Conservation (phyloP, 805 yeast genomes). For the Candida schatavii region DNA sequence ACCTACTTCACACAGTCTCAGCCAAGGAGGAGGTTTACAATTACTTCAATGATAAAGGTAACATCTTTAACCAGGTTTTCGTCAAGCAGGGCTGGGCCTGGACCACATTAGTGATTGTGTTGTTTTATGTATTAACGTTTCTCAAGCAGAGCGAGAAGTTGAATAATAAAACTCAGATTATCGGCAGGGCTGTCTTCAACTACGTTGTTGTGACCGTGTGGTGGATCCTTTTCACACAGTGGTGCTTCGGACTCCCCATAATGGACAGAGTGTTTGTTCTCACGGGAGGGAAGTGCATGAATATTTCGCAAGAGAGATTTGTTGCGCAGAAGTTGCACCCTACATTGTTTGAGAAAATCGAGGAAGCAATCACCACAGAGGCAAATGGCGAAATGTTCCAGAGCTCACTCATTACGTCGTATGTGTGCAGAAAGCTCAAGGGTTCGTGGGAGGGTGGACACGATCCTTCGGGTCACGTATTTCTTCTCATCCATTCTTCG, state of each 20-base stretch:
- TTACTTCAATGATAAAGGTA: constrained; percentile 60
- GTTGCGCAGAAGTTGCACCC: constrained; percentile 7
- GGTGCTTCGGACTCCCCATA: constrained; percentile 79
- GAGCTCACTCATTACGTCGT: constrained; percentile 25
- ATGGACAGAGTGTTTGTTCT: constrained; percentile 80
- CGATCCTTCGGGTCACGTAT: constrained; percentile 95
- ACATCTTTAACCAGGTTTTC: constrained; percentile 66
- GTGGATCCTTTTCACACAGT: constrained; percentile 88
- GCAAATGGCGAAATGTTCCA: constrained; percentile 8
- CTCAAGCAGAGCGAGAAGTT: neutral
- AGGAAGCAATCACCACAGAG: neutral
- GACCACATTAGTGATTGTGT: constrained; percentile 48
- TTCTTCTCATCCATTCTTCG: constrained; percentile 66
- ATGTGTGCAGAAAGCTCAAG: constrained; percentile 42
- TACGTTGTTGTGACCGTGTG: constrained; percentile 61
- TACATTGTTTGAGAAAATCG: constrained; percentile 12
- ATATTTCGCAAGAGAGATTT: constrained; percentile 14
- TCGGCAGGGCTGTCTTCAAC: constrained; percentile 30
- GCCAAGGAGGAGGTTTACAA: constrained; percentile 46
- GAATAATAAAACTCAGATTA: neutral
- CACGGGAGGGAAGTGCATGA: constrained; percentile 80
- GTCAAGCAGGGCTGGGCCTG: constrained; percentile 94
- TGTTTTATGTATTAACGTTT: constrained; percentile 22
- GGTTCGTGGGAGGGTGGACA: constrained; percentile 82
- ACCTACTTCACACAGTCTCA: constrained; percentile 43